These are phyloP conservation scores for Misopates orontium DNA, from an alignment of 257 asterid genomes.

Conservation along the genomic window DNA sequence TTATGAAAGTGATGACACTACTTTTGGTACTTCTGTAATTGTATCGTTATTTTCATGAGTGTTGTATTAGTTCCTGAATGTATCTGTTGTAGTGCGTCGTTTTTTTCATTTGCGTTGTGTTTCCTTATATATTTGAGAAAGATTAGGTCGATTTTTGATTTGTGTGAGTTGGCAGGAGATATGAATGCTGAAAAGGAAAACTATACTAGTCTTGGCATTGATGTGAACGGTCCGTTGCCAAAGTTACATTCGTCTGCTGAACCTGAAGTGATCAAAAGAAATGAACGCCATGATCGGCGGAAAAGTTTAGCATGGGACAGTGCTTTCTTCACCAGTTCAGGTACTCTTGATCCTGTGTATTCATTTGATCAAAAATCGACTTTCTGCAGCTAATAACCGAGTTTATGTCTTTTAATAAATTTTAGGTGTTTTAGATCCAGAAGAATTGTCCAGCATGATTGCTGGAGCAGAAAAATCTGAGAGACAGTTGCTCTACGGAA, in stretches of 20 bases:
- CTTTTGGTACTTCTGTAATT: too few relatives aligned
- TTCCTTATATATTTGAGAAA: constrained; percentile 34
- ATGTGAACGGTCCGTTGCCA: constrained; percentile 40
- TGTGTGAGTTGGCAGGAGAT: constrained; percentile 30
- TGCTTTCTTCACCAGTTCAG: constrained; percentile 94
- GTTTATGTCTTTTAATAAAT: constrained; percentile 10
- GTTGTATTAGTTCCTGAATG: background rate
- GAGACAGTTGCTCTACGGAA: constrained; percentile 50
- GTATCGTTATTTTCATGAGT: too few relatives aligned
- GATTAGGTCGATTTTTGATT: constrained; percentile 22
- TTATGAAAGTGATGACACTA: background rate
- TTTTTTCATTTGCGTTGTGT: background rate
- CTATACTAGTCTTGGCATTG: constrained; percentile 24
- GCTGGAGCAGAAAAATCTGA: constrained; percentile 51
- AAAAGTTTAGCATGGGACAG: constrained; percentile 97
- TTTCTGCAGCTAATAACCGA: constrained; percentile 9
- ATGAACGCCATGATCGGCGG: constrained; percentile 71
- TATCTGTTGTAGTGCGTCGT: background rate
- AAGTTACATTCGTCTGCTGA: constrained; percentile 53
- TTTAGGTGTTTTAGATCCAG: constrained; percentile 83
- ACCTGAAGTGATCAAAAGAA: constrained; percentile 43
- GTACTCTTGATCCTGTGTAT: constrained; percentile 34
- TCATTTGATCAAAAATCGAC: background rate
- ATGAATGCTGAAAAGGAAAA: constrained; percentile 34
- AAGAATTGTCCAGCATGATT: constrained; percentile 77